A percentile compares a stretch with the other conserved stretches of the same genome.
phyloP scores from a whole-genome alignment of 2,329 filamentous ascomycete species.

The Colletotrichum magnum region DNA sequence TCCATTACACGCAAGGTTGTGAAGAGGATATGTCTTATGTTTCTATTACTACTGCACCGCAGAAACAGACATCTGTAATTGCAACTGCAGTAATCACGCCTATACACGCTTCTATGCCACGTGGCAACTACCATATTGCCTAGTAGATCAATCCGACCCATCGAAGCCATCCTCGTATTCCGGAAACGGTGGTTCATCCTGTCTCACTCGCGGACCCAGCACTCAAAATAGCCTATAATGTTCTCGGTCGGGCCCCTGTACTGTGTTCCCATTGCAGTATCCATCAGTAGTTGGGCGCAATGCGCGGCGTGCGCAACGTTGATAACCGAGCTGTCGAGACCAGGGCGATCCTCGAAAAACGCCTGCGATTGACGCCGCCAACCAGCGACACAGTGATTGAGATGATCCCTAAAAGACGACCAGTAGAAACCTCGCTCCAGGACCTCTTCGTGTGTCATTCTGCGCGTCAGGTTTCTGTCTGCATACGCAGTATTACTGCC shows the following conservation, averaged over 20 bases:
- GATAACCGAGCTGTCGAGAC: not conserved
- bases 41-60: too few relatives aligned
- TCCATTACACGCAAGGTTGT: too few relatives aligned
- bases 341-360: conserved; percentile 1
- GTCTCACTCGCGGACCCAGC: not conserved
- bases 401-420: not conserved
- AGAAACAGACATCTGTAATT: too few relatives aligned
- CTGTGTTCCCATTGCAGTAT: not conserved
- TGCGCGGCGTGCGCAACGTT: not conserved
- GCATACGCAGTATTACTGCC: not conserved
- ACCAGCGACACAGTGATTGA: not conserved
- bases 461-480: not conserved
- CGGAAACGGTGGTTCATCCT: too few relatives aligned
- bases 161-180: not conserved
- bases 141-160: too few relatives aligned
- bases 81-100: too few relatives aligned
- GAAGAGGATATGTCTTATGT: too few relatives aligned
- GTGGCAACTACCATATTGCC: too few relatives aligned
- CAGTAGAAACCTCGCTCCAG: not conserved
- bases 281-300: not conserved
- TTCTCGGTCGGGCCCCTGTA: not conserved
- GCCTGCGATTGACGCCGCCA: not conserved
- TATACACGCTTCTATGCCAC: too few relatives aligned
- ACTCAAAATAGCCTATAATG: conserved; percentile 1
- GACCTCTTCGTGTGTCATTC: not conserved